Evolutionary conservation across 805 yeast genomes (phyloP).

Genomic region (Sugiyamaella lignohabitans): DNA sequence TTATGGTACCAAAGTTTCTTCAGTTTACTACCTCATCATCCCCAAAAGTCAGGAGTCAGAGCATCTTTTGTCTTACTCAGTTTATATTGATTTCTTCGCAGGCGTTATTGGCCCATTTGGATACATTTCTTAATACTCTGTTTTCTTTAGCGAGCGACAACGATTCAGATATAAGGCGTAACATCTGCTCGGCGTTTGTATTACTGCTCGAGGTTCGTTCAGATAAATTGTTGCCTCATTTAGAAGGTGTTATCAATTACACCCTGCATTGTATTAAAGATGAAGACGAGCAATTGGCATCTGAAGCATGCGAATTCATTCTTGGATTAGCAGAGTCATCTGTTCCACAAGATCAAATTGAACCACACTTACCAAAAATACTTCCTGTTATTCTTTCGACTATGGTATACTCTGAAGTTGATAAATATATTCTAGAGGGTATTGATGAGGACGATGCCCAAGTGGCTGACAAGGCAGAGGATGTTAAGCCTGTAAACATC

Average conservation of each 20-base stretch:
- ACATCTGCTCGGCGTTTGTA: conserved; percentile 72
- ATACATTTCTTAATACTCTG: conserved; percentile 55
- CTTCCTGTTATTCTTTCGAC: conserved; percentile 72
- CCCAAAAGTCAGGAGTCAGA: conserved; percentile 50
- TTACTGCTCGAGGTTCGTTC: conserved; percentile 69
- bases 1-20: conserved; percentile 60
- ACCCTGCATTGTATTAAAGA: conserved; percentile 71
- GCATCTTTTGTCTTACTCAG: conserved; percentile 69
- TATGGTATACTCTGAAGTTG: conserved; percentile 86
- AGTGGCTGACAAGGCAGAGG: conserved; percentile 78
- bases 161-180: conserved; percentile 55
- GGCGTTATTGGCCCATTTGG: conserved; percentile 52
- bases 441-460: conserved; percentile 72
- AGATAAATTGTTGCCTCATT: conserved; percentile 70
- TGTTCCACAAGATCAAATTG: conserved; percentile 49
- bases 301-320: conserved; percentile 91
- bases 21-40: conserved; percentile 38
- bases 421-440: conserved; percentile 54
- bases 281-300: conserved; percentile 64
- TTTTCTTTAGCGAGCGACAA: conserved; percentile 64
- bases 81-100: conserved; percentile 67
- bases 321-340: conserved; percentile 61
- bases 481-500: conserved; percentile 75
- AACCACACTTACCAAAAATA: conserved; percentile 52
- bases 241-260: conserved; percentile 80